phyloP scores from a whole-genome alignment of 257 asterid genomes.

The Rehmannia glutinosa region DNA sequence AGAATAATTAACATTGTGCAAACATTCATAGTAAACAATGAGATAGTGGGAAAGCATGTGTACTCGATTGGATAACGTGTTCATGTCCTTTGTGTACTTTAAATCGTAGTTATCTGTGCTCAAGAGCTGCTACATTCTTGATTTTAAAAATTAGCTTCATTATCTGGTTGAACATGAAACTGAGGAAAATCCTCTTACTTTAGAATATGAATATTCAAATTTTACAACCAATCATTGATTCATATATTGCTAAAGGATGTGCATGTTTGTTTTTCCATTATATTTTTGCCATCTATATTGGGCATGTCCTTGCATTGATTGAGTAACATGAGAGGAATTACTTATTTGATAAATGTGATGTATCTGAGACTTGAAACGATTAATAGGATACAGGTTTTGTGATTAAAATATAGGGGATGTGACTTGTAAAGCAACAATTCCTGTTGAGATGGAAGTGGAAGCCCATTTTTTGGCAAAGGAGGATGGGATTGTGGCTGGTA shows the following conservation, averaged over 20 bases:
- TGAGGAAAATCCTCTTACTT: neutral
- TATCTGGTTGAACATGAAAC: neutral
- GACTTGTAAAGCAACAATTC: slow-evolving; percentile 94
- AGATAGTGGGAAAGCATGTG: too few species aligned
- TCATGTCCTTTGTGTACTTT: too few species aligned
- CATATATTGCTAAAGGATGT: slow-evolving; percentile 2
- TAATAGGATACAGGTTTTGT: neutral
- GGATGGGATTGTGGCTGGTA: slow-evolving; percentile 89
- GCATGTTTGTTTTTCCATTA: too few species aligned
- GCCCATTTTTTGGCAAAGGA: slow-evolving; percentile 93
- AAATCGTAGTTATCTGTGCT: too few species aligned
- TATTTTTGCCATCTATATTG: too few species aligned
- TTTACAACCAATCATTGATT: slow-evolving; percentile 1
- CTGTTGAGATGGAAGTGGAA: slow-evolving; percentile 79
- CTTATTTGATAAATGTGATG: neutral
- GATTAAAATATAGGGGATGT: slow-evolving; percentile 66
- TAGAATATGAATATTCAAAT: neutral
- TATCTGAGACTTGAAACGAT: neutral
- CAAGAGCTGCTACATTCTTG: neutral
- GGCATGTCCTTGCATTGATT: too few species aligned
- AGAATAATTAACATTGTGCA: too few species aligned
- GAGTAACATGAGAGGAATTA: too few species aligned
- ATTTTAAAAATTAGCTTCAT: neutral
- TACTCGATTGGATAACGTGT: too few species aligned
- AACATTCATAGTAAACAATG: too few species aligned